Evolutionary conservation across 202 grass and related monocot genomes (phyloP).

Genomic region (Setaria viridis): DNA sequence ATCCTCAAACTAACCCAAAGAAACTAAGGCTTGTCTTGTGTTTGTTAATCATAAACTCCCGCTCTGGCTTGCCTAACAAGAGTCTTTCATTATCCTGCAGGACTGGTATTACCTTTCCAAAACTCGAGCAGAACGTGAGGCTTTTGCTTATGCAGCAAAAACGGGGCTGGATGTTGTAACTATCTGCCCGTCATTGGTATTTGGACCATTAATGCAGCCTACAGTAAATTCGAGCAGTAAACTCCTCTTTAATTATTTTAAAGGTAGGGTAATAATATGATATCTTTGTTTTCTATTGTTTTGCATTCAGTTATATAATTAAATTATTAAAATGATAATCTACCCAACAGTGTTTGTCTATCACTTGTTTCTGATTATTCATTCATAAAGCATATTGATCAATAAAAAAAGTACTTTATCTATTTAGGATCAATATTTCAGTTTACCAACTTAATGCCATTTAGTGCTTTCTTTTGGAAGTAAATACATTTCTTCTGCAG

Average conservation of each 20-base stretch:
- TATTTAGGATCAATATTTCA: not conserved
- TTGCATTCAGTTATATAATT: not conserved
- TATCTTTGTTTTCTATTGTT: slow-evolving; percentile 29
- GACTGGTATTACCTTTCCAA: slow-evolving; percentile 92
- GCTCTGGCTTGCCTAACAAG: not conserved
- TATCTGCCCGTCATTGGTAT: slow-evolving; percentile 58
- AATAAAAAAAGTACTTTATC: not conserved
- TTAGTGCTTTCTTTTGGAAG: not conserved
- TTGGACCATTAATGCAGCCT: slow-evolving; percentile 73
- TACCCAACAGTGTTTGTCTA: not conserved
- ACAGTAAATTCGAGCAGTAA: slow-evolving; percentile 69
- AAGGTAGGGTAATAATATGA: slow-evolving; percentile 46
- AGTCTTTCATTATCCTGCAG: slow-evolving; percentile 39
- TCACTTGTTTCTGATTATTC: not conserved
- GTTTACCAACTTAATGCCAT: not conserved
- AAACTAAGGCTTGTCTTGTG: not conserved
- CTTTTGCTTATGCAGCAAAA: slow-evolving; percentile 65
- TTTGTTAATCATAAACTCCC: not conserved
- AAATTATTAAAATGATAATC: not conserved
- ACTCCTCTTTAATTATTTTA: slow-evolving; percentile 61
- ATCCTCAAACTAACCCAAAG: not conserved
- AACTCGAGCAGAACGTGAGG: slow-evolving; percentile 75
- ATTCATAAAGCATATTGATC: not conserved
- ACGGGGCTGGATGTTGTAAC: slow-evolving; percentile 66
- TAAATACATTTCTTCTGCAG: slow-evolving; percentile 38